phyloP scores from a whole-genome alignment of 2,329 filamentous ascomycete species.

The Aureobasidium leucospermi region DNA sequence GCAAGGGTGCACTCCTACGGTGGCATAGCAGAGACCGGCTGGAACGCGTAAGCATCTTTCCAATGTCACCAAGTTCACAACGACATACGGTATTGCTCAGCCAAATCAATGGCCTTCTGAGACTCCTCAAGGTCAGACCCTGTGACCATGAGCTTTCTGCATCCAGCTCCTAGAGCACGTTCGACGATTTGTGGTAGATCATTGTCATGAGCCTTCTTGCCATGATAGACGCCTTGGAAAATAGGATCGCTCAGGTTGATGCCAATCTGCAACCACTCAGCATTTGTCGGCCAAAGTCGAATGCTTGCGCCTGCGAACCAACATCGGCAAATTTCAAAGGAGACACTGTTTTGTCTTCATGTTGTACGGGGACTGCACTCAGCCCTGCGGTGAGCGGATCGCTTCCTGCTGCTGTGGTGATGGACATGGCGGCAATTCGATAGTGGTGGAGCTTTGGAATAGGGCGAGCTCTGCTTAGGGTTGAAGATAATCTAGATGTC shows the following conservation, averaged over 20 bases:
- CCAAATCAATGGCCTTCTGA: conserved; percentile 63
- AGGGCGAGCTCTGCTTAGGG: not conserved
- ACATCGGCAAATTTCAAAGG: conserved; percentile 35
- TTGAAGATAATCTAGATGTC: not conserved
- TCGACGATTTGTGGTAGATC: conserved; percentile 72
- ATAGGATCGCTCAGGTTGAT: conserved; percentile 95
- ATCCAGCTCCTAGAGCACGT: conserved; percentile 70
- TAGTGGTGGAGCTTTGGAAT: not conserved
- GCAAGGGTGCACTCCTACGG: conserved; percentile 91
- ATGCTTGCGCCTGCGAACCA: conserved; percentile 24
- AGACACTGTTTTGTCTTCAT: conserved; percentile 9
- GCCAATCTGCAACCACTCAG: conserved; percentile 53
- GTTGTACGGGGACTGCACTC: conserved; percentile 14
- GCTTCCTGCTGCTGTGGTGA: not conserved
- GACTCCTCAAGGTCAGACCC: conserved; percentile 81
- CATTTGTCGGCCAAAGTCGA: not conserved
- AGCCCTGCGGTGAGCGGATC: conserved; percentile 22
- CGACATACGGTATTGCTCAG: conserved; percentile 62
- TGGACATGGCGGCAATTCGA: not conserved
- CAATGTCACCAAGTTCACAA: not conserved
- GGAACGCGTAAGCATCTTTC: not conserved
- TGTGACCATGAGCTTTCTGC: conserved; percentile 84
- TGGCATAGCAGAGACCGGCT: conserved; percentile 81
- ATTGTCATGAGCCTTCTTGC: conserved; percentile 64
- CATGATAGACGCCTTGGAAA: conserved; percentile 77